These are phyloP conservation scores for Apophysomyces trapeziformis DNA, from an alignment of 371 early-diverging fungal genomes.

Conservation along the genomic window DNA sequence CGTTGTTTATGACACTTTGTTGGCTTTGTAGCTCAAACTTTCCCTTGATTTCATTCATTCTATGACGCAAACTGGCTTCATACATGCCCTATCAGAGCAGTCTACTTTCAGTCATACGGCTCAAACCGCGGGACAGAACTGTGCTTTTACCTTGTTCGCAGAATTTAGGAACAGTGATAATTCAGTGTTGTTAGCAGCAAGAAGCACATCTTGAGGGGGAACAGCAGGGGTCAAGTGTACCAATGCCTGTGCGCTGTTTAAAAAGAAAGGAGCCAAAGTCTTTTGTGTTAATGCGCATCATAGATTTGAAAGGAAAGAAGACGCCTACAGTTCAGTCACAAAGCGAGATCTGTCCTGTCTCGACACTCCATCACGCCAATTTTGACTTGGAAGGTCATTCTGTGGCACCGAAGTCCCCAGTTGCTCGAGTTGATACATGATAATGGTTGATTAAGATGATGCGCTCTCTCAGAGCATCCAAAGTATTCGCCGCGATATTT, in stretches of 20 bases:
- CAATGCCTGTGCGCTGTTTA: constrained; percentile 38
- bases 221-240: constrained; percentile 38
- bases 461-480: not conserved
- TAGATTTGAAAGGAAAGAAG: not conserved
- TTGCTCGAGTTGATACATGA: not conserved
- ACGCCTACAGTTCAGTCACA: constrained; percentile 44
- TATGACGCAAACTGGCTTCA: not conserved
- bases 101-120: not conserved
- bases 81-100: not conserved
- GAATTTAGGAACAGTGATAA: constrained; percentile 35
- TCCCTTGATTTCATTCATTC: not conserved
- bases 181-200: constrained; percentile 48
- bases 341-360: constrained; percentile 38
- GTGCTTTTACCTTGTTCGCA: constrained; percentile 43
- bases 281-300: constrained; percentile 4
- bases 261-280: constrained; percentile 3
- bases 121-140: not conserved
- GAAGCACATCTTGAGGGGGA: constrained; percentile 38
- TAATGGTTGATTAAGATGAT: not conserved
- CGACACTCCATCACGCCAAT: constrained; percentile 47
- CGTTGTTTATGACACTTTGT: not conserved
- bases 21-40: not conserved
- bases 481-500: not conserved
- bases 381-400: constrained; percentile 29
- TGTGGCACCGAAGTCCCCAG: not conserved